Conservation (phyloP, 768 basidiomycete species). For the Gyrodon lividus region DNA sequence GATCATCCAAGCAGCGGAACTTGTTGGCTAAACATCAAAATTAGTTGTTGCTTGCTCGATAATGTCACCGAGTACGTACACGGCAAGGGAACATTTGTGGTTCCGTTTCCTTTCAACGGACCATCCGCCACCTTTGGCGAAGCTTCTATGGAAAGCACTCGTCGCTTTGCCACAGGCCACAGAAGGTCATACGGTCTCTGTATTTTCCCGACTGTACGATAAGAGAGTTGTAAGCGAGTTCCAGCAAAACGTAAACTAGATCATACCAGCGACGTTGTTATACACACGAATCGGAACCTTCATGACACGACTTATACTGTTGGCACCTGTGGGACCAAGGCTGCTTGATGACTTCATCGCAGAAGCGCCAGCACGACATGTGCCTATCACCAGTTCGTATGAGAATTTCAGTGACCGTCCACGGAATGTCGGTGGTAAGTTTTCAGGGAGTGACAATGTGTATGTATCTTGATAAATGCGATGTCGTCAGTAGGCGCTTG, state of each 20-base stretch:
- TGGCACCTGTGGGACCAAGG: slow-evolving; percentile 37
- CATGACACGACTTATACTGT: slow-evolving; percentile 73
- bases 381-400: slow-evolving; percentile 88
- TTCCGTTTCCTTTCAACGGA: slow-evolving; percentile 3
- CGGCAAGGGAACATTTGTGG: not conserved
- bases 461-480: slow-evolving; percentile 64
- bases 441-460: slow-evolving; percentile 67
- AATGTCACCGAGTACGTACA: slow-evolving; percentile 16
- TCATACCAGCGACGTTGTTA: slow-evolving; percentile 77
- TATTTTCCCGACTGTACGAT: slow-evolving; percentile 46
- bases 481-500: not conserved
- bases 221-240: slow-evolving; percentile 6
- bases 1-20: slow-evolving; percentile 39
- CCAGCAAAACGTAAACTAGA: not conserved
- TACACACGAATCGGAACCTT: slow-evolving; percentile 91
- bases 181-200: slow-evolving; percentile 77
- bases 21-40: slow-evolving; percentile 14
- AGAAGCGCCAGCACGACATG: slow-evolving; percentile 60
- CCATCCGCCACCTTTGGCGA: slow-evolving; percentile 28
- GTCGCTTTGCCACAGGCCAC: slow-evolving; percentile 63
- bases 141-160: slow-evolving; percentile 30
- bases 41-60: not conserved
- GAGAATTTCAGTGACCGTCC: slow-evolving; percentile 83
- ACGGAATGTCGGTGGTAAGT: slow-evolving; percentile 86
- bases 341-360: slow-evolving; percentile 30